Conservation (phyloP, 257 asterid species). For the Solanum clarkiae region DNA sequence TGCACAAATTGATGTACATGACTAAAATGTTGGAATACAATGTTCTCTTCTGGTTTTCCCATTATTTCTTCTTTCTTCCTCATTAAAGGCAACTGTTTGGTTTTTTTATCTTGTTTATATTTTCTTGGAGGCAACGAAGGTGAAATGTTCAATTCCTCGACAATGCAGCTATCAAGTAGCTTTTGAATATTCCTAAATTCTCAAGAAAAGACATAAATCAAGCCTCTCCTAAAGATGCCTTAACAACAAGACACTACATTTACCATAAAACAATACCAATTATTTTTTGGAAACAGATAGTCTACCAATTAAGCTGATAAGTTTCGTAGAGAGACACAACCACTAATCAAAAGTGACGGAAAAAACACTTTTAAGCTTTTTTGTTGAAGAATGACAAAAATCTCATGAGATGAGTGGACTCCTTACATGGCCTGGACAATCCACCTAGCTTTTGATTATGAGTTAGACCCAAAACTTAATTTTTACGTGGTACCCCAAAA, state of each 20-base stretch:
- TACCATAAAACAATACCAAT: background rate
- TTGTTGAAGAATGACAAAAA: no score
- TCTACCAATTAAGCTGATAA: no score
- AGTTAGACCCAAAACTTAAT: no score
- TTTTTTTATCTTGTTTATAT: background rate
- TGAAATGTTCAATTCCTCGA: background rate
- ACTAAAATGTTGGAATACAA: conserved; percentile 23
- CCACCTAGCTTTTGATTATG: no score
- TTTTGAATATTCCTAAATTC: background rate
- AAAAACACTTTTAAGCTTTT: no score
- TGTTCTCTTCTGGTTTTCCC: conserved; percentile 9
- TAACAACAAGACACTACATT: background rate
- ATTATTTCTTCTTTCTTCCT: background rate
- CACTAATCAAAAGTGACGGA: no score
- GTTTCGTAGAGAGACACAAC: no score
- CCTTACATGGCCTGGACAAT: no score
- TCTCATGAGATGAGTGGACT: no score
- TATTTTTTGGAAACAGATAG: background rate
- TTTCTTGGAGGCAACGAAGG: background rate
- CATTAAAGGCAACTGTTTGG: background rate
- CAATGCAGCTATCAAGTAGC: background rate
- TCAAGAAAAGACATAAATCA: background rate
- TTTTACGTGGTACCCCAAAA: no score
- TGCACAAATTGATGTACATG: conserved; percentile 31
- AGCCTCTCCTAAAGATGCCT: background rate